These are phyloP conservation scores for Carpinus viminea DNA, from an alignment of 306 rosid species.

Conservation along the genomic window DNA sequence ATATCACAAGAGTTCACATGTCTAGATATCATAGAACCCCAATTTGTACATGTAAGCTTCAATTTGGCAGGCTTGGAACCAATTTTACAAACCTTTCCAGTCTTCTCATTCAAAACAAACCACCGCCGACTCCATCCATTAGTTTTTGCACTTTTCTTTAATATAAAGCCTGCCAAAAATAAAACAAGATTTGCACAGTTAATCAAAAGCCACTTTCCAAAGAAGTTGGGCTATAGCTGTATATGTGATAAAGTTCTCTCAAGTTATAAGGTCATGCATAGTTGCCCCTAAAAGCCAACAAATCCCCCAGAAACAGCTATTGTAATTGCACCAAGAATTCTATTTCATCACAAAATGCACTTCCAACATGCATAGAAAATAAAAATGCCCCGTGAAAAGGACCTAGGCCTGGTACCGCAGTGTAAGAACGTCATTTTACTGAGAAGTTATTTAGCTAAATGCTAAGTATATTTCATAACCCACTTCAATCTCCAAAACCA, in stretches of 20 bases:
- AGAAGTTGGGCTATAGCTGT: background rate
- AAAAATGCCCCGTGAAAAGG: background rate
- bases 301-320: background rate
- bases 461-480: background rate
- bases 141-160: conserved; percentile 89
- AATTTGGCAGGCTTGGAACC: conserved; percentile 2
- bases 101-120: conserved; percentile 95
- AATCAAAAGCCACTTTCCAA: background rate
- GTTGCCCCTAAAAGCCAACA: background rate
- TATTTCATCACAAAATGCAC: background rate
- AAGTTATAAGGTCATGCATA: background rate
- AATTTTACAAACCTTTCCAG: conserved; percentile 77
- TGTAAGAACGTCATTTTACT: background rate
- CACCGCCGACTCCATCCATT: conserved; percentile 95
- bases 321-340: background rate
- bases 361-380: background rate
- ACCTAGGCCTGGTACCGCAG: background rate
- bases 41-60: background rate
- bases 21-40: background rate
- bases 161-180: conserved; percentile 64
- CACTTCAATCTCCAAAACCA: background rate
- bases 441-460: background rate
- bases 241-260: background rate
- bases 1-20: background rate
- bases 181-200: background rate